These are phyloP conservation scores for Saturnispora sanitii DNA, from an alignment of 805 yeast genomes.

Conservation along the genomic window DNA sequence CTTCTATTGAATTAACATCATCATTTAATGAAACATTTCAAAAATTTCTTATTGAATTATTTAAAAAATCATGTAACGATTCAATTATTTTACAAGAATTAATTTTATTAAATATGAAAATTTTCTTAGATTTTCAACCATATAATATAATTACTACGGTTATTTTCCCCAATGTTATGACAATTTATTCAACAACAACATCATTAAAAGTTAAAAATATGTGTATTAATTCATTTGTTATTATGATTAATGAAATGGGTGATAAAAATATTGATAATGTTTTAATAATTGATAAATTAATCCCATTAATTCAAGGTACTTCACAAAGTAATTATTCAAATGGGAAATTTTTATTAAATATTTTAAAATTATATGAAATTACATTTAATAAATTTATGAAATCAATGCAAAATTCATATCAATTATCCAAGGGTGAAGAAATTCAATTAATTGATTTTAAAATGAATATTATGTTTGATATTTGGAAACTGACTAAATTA, in stretches of 20 bases:
- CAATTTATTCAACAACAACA: constrained; percentile 74
- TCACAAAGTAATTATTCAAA: constrained; percentile 24
- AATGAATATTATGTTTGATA: constrained; percentile 25
- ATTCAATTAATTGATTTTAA: constrained; percentile 24
- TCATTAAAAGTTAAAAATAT: constrained; percentile 68
- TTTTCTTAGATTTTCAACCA: constrained; percentile 27
- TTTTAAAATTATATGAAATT: constrained; percentile 23
- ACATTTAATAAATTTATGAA: constrained; percentile 22
- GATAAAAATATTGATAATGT: constrained; percentile 58
- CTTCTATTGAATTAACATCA: too few species aligned
- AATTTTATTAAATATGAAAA: constrained; percentile 21
- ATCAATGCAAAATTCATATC: constrained; percentile 15
- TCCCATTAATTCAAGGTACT: constrained; percentile 55
- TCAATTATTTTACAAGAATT: constrained; percentile 26
- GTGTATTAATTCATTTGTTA: constrained; percentile 50
- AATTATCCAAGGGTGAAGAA: constrained; percentile 20
- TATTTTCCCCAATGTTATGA: constrained; percentile 63
- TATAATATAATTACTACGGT: constrained; percentile 57
- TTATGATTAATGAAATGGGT: constrained; percentile 33
- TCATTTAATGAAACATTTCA: constrained; percentile 21
- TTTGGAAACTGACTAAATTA: constrained; percentile 26
- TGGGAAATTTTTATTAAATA: constrained; percentile 21
- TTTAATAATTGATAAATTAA: constrained; percentile 62
- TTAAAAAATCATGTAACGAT: constrained; percentile 22
- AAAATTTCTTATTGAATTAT: constrained; percentile 23